A percentile compares a stretch with the other conserved stretches of the same genome.
Evolutionary conservation across 139 green algal species (phyloP).

Genomic region (Eudorina sp.): DNA sequence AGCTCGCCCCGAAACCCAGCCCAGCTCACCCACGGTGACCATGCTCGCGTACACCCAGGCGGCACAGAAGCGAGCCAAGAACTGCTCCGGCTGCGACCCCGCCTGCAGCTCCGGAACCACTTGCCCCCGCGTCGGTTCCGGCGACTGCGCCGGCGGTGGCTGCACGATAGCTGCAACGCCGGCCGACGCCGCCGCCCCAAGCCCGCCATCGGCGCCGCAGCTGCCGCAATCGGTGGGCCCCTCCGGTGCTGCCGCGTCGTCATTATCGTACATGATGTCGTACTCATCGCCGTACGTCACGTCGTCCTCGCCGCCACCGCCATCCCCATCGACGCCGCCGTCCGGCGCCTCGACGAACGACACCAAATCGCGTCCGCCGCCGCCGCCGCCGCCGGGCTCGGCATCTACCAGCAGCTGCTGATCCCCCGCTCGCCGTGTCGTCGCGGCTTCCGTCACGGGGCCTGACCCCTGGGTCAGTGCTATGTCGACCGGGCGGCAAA

Average conservation of each 20-base stretch:
- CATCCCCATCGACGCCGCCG: neutral
- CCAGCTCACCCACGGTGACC: slow-evolving; percentile 69
- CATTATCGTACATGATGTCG: neutral
- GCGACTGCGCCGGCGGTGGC: neutral
- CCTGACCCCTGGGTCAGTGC: no score
- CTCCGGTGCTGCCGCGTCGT: neutral
- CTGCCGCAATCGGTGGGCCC: no score
- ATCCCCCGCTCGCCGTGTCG: no score
- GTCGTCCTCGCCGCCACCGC: neutral
- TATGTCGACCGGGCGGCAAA: no score
- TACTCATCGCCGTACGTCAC: slow-evolving; percentile 26
- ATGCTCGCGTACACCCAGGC: slow-evolving; percentile 83
- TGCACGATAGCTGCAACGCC: no score
- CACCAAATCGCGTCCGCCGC: no score
- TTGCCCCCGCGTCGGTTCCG: neutral
- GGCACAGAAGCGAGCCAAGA: slow-evolving; percentile 74
- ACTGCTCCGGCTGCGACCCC: slow-evolving; percentile 40
- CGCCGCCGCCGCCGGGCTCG: neutral
- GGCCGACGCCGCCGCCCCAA: no score
- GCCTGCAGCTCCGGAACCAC: no score
- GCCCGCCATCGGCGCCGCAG: neutral
- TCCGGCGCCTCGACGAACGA: no score
- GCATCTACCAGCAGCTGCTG: no score
- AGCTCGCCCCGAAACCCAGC: neutral
- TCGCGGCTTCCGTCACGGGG: no score